Percentiles rank a stretch among this genome's conserved stretches.
Conservation (phyloP, 169 alveolate species). For the Plasmodium chabaudi region DNA sequence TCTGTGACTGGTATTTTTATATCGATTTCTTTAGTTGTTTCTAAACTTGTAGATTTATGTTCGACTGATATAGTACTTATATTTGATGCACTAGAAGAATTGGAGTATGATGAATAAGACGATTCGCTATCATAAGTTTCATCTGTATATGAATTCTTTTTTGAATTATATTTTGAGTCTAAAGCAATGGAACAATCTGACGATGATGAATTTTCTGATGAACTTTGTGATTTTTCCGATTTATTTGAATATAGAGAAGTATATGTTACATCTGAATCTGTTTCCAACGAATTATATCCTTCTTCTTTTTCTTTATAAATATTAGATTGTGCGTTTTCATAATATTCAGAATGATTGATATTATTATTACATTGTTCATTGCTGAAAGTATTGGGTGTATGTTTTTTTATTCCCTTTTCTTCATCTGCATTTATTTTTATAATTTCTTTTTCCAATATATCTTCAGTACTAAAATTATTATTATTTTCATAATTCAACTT, state of each 20-base stretch:
- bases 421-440: not conserved
- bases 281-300: not conserved
- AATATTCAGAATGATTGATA: too few species aligned
- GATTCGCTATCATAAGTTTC: not conserved
- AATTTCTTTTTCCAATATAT: constrained; percentile 39
- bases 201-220: constrained; percentile 30
- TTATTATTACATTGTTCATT: constrained; percentile 3
- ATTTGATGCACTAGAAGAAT: constrained; percentile 29
- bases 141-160: not conserved
- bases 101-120: constrained; percentile 13
- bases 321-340: not conserved
- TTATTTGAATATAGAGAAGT: constrained; percentile 17
- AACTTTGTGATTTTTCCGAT: not conserved
- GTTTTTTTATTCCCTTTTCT: not conserved
- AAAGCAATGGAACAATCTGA: too few species aligned
- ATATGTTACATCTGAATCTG: not conserved
- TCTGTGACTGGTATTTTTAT: not conserved
- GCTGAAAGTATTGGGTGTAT: not conserved
- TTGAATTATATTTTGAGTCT: constrained; percentile 19
- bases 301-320: not conserved
- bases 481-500: constrained; percentile 49
- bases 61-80: constrained; percentile 33
- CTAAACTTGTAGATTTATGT: not conserved
- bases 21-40: constrained; percentile 13
- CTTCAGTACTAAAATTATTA: constrained; percentile 17